Evolutionary conservation across 2,329 filamentous ascomycete genomes (phyloP).

Genomic region (Talaromyces amestolkiae): DNA sequence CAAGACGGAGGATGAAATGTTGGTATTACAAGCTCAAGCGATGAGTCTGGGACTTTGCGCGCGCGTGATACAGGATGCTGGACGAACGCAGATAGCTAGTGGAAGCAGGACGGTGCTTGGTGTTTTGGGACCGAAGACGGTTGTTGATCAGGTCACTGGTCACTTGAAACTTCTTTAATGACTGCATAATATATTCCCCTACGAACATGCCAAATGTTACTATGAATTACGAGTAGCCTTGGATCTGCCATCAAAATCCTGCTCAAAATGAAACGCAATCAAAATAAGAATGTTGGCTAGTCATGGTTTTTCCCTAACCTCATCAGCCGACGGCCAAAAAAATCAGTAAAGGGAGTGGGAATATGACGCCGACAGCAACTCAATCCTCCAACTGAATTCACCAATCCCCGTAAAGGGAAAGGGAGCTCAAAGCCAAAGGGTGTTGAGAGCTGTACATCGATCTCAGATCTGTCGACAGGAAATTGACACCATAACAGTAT

Average conservation of each 20-base stretch:
- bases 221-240: neutral
- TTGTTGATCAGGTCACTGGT: constrained; percentile 83
- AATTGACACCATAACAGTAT: constrained; percentile 70
- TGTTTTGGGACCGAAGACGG: constrained; percentile 74
- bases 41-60: constrained; percentile 81
- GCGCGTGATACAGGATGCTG: constrained; percentile 91
- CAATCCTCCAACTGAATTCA: constrained; percentile 64
- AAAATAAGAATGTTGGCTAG: constrained; percentile 59
- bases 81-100: constrained; percentile 90
- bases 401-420: constrained; percentile 39
- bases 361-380: constrained; percentile 70
- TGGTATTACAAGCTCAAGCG: constrained; percentile 76
- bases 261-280: neutral
- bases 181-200: neutral
- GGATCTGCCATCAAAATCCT: neutral
- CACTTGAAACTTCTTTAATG: constrained; percentile 74
- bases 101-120: constrained; percentile 92
- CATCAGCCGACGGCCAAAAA: constrained; percentile 71
- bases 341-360: constrained; percentile 80
- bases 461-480: constrained; percentile 97
- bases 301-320: constrained; percentile 90
- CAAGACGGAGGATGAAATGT: constrained; percentile 75
- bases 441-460: constrained; percentile 56
- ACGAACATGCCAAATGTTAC: neutral
- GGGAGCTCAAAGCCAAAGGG: constrained; percentile 64